Base-by-base conservation (phyloP, 805 yeast species). In the Yueomyces sp. region DNA sequence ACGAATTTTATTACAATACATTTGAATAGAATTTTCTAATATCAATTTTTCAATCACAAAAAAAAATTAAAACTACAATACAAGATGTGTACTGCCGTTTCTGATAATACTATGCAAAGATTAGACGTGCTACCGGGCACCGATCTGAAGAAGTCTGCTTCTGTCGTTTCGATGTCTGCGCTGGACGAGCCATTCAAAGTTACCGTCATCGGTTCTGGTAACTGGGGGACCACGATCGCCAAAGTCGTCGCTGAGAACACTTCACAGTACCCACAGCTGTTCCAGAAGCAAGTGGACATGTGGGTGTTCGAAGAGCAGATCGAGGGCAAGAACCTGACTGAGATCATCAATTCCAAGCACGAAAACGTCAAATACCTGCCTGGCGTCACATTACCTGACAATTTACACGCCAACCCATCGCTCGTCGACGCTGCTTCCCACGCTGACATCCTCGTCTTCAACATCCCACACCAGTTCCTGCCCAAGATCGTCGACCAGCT, bases 221-320 rank as follows among this genome's bases (percentile, higher is more conserved):
- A 90, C 67, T 90, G 98, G 82, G 98, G 98, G 50, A 85, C 96
- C 39, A 90, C 96, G n/a, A 87, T 90, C 45, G 96, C 97, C 50
- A 90, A 92, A 63, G 85, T 90, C 42, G 79, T 87, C 28, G 90
- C 96, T 36, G 96, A 92, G 65, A 87, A 86, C 64, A 72, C 88
- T 39, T 72, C 70, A 11, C 76, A 74, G 49, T 76, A 85, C 64
- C 81, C 87, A 33, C 71, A 76, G 37, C 66, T 84, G 57, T 90
- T 92, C 64, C 73, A 76, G 47, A 69, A 67, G 47, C 68, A 75
- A 45, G 96, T 92, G 38, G 79, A 80, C 55, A 87, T 92, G 96
- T 90, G 98, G 98, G 98, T 90, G 9, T 85, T 73, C 55, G 88
- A 92, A 65, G 98, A 90, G 65, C 60, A 74, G 50, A 66, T 82